A percentile compares a stretch with the other conserved stretches of the same genome.
Evolutionary conservation across 2,329 filamentous ascomycete species (phyloP).

Genomic region (Talaromyces sp.): DNA sequence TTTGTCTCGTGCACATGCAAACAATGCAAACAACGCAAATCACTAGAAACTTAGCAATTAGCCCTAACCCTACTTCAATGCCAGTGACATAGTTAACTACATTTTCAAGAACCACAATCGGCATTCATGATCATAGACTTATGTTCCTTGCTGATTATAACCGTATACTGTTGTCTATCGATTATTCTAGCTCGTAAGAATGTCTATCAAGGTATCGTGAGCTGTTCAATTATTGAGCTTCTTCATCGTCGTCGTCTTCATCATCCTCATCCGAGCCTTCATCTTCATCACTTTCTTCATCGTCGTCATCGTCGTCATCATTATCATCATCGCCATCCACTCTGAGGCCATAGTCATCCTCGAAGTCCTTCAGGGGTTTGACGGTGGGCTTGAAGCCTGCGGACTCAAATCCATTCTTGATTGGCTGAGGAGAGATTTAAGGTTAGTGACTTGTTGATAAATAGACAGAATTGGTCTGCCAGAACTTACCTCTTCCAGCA

Average conservation of each 20-base stretch:
- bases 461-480: neutral
- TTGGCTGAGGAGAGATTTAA: constrained; percentile 52
- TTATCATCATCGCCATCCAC: constrained; percentile 57
- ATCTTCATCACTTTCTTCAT: constrained; percentile 42
- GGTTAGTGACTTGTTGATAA: constrained; percentile 17
- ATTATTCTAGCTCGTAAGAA: neutral
- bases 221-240: constrained; percentile 12
- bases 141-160: neutral
- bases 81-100: neutral
- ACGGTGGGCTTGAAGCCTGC: constrained; percentile 75
- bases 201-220: neutral
- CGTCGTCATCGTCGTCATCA: constrained; percentile 49
- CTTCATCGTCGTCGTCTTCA: constrained; percentile 19
- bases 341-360: constrained; percentile 83
- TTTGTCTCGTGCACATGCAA: neutral
- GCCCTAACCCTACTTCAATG: neutral
- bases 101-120: no score
- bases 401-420: constrained; percentile 67
- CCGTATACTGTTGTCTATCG: neutral
- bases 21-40: neutral
- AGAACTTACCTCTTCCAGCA: constrained; percentile 72
- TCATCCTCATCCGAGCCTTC: constrained; percentile 36
- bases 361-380: constrained; percentile 69
- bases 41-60: neutral
- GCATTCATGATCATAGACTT: neutral